Base-by-base conservation (phyloP, 192 early-diverging fungal genomes). In the Coemansia sp. region DNA sequence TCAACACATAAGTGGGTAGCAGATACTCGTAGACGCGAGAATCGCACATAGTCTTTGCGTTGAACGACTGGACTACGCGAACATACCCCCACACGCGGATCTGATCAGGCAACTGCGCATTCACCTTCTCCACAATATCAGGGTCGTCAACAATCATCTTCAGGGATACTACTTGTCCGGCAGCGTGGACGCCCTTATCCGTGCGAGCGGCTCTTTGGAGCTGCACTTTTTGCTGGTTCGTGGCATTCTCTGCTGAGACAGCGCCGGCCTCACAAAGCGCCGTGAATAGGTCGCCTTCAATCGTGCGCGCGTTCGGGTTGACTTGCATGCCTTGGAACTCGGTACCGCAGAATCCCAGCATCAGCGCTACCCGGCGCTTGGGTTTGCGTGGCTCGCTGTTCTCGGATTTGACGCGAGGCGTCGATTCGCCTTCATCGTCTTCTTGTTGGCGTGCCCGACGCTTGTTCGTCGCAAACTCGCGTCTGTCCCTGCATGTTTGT, bases 111-210 rank as follows among this genome's bases (percentile, higher is more conserved):
- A 99, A 75, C n/a, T 84, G 37, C 9, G 70, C 65, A 80, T 99
- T 99, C 75, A 98, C 88, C 70, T 88, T 89, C 32, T 80, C 69
- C 15, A 98, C 85, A 17, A 96, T 78, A 32, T 90, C 88, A 9
- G 82, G 73, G 38, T 90, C 86, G 58, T 92, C 91, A 7, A 91
- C 75, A 59, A 93, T 90, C 89, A 99, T 89, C 75, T 99, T 99
- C 32, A 93, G 63, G 5, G 95, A 95, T 10, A 94, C 88, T 3
- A 99, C 91, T 61, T 99, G 96, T 12, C 97, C 97, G 36, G 93
- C 94, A 21, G 98, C 96, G 73, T 98, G 97, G 5, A 99, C 98
- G 31, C 98, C 98, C 77, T 98, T 98, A 73, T 99, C 98, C 1
- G 98, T 99, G 36, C 98, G 87, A 10, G 98, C 98, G 9, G 94